These are phyloP conservation scores for Hemileccinum impolitum DNA, from an alignment of 768 basidiomycete species.

Conservation along the genomic window DNA sequence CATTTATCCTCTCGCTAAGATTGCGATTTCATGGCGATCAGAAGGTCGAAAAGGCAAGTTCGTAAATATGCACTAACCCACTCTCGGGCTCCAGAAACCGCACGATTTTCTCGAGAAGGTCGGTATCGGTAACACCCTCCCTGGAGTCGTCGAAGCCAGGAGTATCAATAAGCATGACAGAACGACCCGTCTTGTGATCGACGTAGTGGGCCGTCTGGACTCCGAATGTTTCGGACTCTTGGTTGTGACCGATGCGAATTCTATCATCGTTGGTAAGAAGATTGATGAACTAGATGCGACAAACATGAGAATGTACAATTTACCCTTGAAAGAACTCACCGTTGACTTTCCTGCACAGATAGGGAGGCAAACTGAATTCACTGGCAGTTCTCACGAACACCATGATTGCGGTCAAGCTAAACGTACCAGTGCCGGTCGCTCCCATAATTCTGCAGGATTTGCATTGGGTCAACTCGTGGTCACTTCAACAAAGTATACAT, in stretches of 20 bases:
- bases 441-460: slow-evolving; percentile 5
- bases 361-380: not conserved
- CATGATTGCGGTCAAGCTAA: not conserved
- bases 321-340: not conserved
- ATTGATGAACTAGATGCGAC: slow-evolving; percentile 2
- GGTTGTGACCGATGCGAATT: slow-evolving; percentile 9
- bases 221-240: slow-evolving; percentile 6
- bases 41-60: not conserved
- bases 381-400: no score
- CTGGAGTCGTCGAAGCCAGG: slow-evolving; percentile 11
- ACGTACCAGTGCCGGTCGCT: slow-evolving; percentile 8
- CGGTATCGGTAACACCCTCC: slow-evolving; percentile 16
- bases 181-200: not conserved
- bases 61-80: not conserved
- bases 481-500: not conserved
- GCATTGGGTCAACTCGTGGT: not conserved
- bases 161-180: slow-evolving; percentile 20
- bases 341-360: slow-evolving; percentile 5
- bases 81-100: not conserved
- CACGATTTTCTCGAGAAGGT: slow-evolving; percentile 18
- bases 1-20: slow-evolving; percentile 8
- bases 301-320: not conserved
- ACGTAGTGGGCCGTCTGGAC: not conserved
- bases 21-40: not conserved
- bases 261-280: slow-evolving; percentile 3